Base-by-base conservation (phyloP, 2,329 filamentous ascomycete genomes). In the Alternaria atra region DNA sequence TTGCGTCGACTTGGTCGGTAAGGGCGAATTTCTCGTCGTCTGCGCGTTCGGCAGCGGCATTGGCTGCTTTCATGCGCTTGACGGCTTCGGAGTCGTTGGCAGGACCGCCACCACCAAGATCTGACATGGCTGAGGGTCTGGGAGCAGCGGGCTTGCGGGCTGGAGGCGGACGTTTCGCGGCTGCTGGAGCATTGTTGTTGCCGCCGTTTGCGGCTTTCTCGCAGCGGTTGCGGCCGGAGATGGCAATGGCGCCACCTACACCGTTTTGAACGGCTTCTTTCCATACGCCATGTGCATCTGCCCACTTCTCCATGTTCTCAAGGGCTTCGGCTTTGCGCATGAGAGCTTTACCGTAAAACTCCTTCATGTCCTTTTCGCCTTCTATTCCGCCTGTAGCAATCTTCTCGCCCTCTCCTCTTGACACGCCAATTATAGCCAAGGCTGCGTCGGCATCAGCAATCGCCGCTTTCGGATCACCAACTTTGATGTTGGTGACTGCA, bases 281-380 rank as follows among this genome's bases (percentile, higher is more conserved):
- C 95, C 95, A 99, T 0, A 91, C 89, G 2, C 84, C 81, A 0
- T 88, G 89, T 1, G 95, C 95, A 52, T 98, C 94, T 3, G 82
- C 80, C 94, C 94, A 99, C 75, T 91, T 92, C 81, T 99, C 95
- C 84, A 99, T 90, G 74, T 97, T 91, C 78, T 99, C 95, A 7
- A 98, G 84, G 1, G 93, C 95, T 80, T 99, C 95, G 1, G 95
- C 95, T 82, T 98, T 98, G 55, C 95, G 90, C 81, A 92, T 94
- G 30, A 98, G 82, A 0, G 94, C 94, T 79, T 98, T 99, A 54
- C 93, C 94, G 74, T 91, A 98, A 64, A 97, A 91, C 17, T 97
- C 94, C 65, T 88, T 91, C 92, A 99, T 97, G 48, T 94, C 90
- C 68, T 96, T 95, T 20, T 84, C 83, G 7, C 81, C 80, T 56